These are phyloP conservation scores for Pythium phragmiticola DNA, from an alignment of 352 stramenopile genomes.

Conservation along the genomic window DNA sequence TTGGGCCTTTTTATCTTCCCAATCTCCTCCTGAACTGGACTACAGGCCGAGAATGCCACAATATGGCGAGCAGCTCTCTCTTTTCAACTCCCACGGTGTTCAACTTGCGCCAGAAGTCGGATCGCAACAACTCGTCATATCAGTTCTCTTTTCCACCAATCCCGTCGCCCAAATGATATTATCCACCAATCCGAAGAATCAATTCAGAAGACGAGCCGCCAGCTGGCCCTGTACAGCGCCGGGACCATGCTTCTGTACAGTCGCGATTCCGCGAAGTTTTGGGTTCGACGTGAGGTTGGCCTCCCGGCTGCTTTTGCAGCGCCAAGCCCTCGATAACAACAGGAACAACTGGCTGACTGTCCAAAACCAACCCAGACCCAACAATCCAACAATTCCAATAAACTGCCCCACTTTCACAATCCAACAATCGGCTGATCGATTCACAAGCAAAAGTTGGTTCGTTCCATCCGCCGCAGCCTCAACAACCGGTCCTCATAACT, in stretches of 20 bases:
- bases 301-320: constrained; percentile 8
- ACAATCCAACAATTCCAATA: constrained; percentile 12
- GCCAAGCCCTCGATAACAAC: neutral
- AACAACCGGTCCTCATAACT: constrained; percentile 2
- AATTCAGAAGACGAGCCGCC: constrained; percentile 27
- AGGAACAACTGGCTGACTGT: constrained; percentile 3
- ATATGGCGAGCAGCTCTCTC: constrained; percentile 15
- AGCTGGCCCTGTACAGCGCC: constrained; percentile 10
- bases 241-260: neutral
- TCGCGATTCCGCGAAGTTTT: constrained; percentile 1
- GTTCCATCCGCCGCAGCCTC: neutral
- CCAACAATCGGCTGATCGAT: neutral
- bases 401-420: neutral
- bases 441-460: neutral
- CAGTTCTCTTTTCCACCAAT: constrained; percentile 19
- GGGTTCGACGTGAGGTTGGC: neutral
- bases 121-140: constrained; percentile 20
- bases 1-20: neutral
- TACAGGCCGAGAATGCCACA: neutral
- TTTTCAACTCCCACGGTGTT: constrained; percentile 10
- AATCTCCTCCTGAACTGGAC: neutral
- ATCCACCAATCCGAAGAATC: constrained; percentile 8
- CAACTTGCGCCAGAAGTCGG: constrained; percentile 30
- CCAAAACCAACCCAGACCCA: neutral
- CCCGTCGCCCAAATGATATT: neutral